Evolutionary conservation across 2,329 filamentous ascomycete species (phyloP).

Genomic region (Fusarium sp.): DNA sequence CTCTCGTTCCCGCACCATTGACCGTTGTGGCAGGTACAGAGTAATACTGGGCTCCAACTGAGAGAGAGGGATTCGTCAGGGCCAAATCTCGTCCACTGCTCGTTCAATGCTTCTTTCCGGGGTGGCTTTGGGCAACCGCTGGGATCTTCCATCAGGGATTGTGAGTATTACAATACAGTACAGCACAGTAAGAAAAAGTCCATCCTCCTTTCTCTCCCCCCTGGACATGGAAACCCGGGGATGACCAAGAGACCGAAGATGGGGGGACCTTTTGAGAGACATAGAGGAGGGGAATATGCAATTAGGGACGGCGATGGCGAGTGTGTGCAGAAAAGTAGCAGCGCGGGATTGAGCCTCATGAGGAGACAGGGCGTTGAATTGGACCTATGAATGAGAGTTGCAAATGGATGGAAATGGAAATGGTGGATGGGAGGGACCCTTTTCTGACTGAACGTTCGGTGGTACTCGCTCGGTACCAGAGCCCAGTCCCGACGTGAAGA

Average conservation of each 20-base stretch:
- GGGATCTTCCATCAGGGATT: slow-evolving; percentile 25
- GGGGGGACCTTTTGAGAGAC: neutral
- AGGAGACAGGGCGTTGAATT: neutral
- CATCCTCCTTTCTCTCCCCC: neutral
- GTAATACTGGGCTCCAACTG: slow-evolving; percentile 6
- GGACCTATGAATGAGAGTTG: slow-evolving; percentile 2
- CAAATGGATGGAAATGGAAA: neutral
- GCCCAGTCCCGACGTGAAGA: neutral
- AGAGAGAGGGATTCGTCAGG: slow-evolving; percentile 9
- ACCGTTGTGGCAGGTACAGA: slow-evolving; percentile 15
- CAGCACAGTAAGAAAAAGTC: neutral
- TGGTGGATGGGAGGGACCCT: neutral
- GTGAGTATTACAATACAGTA: neutral
- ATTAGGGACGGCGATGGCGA: slow-evolving; percentile 35
- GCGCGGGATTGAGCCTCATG: slow-evolving; percentile 25
- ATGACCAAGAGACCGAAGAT: slow-evolving; percentile 22
- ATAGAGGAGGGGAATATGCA: slow-evolving; percentile 24
- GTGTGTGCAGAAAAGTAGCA: neutral
- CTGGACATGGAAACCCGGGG: slow-evolving; percentile 22
- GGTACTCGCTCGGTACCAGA: neutral
- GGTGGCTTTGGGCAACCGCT: slow-evolving; percentile 35
- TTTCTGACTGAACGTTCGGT: neutral
- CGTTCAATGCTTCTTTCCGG: slow-evolving; percentile 26
- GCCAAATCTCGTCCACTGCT: slow-evolving; percentile 12
- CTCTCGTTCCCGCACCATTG: slow-evolving; percentile 19